Evolutionary conservation across 2,329 filamentous ascomycete species (phyloP).

Genomic region (Zopfia rhizophila): DNA sequence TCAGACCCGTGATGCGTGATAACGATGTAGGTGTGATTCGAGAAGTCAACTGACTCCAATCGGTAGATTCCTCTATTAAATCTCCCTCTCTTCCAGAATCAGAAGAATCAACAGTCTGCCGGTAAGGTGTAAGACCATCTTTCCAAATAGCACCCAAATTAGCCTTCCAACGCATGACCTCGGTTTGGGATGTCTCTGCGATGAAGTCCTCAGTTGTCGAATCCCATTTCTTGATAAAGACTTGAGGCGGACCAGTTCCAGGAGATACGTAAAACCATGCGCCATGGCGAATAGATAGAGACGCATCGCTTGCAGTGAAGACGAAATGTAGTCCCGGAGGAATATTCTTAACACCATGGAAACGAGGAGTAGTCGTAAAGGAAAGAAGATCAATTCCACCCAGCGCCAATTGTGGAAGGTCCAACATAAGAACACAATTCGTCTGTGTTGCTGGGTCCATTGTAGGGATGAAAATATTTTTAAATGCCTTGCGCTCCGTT

Average conservation of each 20-base stretch:
- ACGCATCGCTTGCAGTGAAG: conserved; percentile 68
- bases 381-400: conserved; percentile 68
- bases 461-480: conserved; percentile 39
- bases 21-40: conserved; percentile 61
- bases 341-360: conserved; percentile 69
- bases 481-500: too few species aligned
- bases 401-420: conserved; percentile 57
- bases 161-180: conserved; percentile 62
- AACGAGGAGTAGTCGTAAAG: conserved; percentile 70
- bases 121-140: conserved; percentile 60
- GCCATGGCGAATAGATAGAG: conserved; percentile 69
- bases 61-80: conserved; percentile 55
- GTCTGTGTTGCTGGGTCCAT: conserved; percentile 49
- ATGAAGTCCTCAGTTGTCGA: conserved; percentile 57
- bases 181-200: conserved; percentile 53
- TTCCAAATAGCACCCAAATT: conserved; percentile 68
- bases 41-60: conserved; percentile 65
- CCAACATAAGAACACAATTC: conserved; percentile 55
- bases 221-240: conserved; percentile 69
- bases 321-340: conserved; percentile 70
- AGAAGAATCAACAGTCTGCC: conserved; percentile 51
- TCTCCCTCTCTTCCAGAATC: conserved; percentile 42
- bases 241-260: conserved; percentile 46
- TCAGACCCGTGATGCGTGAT: conserved; percentile 60
- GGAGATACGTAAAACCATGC: conserved; percentile 68